Evolutionary conservation across 768 basidiomycete species (phyloP).

Genomic region (Lactifluus subvellereus): DNA sequence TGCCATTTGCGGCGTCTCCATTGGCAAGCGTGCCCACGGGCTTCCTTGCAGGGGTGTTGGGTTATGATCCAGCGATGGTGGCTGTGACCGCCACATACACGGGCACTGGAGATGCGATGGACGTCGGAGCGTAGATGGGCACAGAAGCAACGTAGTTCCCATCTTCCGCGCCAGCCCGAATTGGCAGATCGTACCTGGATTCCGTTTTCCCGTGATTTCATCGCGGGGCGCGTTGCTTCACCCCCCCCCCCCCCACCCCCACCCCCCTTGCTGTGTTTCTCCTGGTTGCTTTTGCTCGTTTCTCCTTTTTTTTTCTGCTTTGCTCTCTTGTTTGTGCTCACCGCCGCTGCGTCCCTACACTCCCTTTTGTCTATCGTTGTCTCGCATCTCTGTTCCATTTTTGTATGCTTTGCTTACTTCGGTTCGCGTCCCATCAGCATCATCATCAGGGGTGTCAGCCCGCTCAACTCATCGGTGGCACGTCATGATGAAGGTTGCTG

Average conservation of each 20-base stretch:
- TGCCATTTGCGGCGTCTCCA: constrained; percentile 54
- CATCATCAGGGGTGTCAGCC: neutral
- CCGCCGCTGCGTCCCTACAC: neutral
- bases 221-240: neutral
- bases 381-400: neutral
- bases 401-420: neutral
- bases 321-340: neutral
- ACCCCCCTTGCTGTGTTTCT: neutral
- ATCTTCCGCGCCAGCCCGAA: neutral
- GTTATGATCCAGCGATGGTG: neutral
- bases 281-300: constrained; percentile 1
- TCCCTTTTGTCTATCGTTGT: neutral
- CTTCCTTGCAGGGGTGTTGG: constrained; percentile 62
- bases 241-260: neutral
- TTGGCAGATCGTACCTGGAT: constrained; percentile 13
- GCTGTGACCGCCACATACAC: neutral
- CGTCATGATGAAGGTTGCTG: constrained; percentile 1
- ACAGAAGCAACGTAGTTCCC: neutral
- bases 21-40: constrained; percentile 52
- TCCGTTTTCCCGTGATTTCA: neutral
- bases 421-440: neutral
- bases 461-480: neutral
- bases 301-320: neutral
- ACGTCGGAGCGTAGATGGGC: constrained; percentile 25
- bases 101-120: constrained; percentile 27